phyloP scores from a whole-genome alignment of 2,329 filamentous ascomycete species.

The Cladorrhinum sp. region DNA sequence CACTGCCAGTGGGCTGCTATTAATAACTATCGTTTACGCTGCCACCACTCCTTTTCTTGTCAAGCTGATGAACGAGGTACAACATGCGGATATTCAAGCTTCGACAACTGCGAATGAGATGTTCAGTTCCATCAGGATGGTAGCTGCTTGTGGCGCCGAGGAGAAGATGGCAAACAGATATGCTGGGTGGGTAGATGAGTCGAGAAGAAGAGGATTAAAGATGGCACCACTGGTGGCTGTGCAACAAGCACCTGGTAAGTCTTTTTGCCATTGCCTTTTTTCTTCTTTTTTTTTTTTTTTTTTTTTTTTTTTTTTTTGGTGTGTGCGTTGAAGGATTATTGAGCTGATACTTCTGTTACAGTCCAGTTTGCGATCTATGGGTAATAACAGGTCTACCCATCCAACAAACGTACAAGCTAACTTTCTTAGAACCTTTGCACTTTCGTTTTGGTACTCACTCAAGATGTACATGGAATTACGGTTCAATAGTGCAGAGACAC shows the following conservation, averaged over 20 bases:
- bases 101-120: conserved; percentile 59
- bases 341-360: conserved; percentile 13
- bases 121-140: conserved; percentile 56
- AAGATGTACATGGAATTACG: conserved; percentile 47
- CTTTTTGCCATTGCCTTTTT: background rate
- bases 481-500: conserved; percentile 49
- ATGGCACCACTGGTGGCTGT: conserved; percentile 31
- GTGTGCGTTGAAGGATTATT: no score
- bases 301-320: no score
- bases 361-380: conserved; percentile 33
- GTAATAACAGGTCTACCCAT: conserved; percentile 26
- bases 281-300: no score
- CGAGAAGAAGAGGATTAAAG: conserved; percentile 35
- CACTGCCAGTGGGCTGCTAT: conserved; percentile 53
- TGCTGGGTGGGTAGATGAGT: conserved; percentile 51
- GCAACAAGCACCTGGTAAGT: conserved; percentile 31
- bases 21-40: conserved; percentile 49
- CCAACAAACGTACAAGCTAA: conserved; percentile 10
- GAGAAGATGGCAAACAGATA: conserved; percentile 52
- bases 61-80: conserved; percentile 44
- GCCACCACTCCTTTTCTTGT: conserved; percentile 54
- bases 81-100: conserved; percentile 53
- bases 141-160: conserved; percentile 61
- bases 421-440: conserved; percentile 42
- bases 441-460: conserved; percentile 62